Conservation (phyloP, 2,329 filamentous ascomycete genomes). For the Tolypocladium inflatum region DNA sequence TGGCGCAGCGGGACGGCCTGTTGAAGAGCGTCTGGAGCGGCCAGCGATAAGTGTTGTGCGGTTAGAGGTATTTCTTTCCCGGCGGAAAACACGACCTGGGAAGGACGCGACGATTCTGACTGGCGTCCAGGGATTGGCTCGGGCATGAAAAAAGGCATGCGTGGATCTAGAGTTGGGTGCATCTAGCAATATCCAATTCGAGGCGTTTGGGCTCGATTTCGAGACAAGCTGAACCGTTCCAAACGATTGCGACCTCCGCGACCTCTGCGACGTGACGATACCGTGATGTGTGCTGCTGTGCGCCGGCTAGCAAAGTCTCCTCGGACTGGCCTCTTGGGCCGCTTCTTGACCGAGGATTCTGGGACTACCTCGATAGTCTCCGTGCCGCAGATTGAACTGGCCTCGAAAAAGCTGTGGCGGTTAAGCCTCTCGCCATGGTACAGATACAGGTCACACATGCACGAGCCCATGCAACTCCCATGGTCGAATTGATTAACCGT, state of each 20-base stretch:
- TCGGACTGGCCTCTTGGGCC: conserved; percentile 29
- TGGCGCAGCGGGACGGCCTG: conserved; percentile 92
- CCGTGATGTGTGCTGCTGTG: conserved; percentile 14
- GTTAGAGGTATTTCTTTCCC: not conserved
- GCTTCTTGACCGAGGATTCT: conserved; percentile 41
- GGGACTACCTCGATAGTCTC: conserved; percentile 47
- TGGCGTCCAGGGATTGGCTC: conserved; percentile 18
- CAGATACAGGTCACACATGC: conserved; percentile 57
- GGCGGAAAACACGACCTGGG: not conserved
- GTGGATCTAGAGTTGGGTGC: conserved; percentile 34
- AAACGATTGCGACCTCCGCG: not conserved
- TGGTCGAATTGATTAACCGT: not conserved
- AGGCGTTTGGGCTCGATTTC: conserved; percentile 37
- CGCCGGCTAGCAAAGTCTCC: conserved; percentile 47
- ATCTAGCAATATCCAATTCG: conserved; percentile 34
- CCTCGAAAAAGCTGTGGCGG: conserved; percentile 53
- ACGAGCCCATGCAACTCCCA: not conserved
- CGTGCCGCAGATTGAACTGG: conserved; percentile 49
- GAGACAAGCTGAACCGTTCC: conserved; percentile 22
- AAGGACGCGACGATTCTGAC: conserved; percentile 6
- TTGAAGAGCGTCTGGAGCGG: conserved; percentile 95
- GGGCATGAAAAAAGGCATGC: conserved; percentile 27
- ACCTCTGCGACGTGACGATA: conserved; percentile 13
- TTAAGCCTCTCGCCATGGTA: conserved; percentile 47
- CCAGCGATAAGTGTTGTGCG: conserved; percentile 40